Conservation (phyloP, 352 stramenopile genomes). For the Globisporangium cystogenes region DNA sequence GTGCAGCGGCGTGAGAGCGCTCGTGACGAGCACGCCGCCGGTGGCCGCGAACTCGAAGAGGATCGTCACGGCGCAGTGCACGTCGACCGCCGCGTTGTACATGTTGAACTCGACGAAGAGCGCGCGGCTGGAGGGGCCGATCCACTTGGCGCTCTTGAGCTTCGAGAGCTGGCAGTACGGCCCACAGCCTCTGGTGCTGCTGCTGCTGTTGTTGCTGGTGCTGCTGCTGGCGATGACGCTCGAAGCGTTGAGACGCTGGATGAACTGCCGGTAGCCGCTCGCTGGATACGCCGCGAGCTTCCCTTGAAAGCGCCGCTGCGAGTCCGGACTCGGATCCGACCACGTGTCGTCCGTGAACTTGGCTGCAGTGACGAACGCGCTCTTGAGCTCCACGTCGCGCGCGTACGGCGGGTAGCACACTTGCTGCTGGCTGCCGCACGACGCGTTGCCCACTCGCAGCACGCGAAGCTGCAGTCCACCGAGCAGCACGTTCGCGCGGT, state of each 20-base stretch:
- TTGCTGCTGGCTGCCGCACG: slow-evolving; percentile 7
- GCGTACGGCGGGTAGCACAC: slow-evolving; percentile 39
- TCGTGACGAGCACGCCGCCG: slow-evolving; percentile 27
- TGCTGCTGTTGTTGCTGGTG: too few species aligned
- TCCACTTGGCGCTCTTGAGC: slow-evolving; percentile 35
- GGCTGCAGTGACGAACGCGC: slow-evolving; percentile 1
- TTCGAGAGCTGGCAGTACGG: slow-evolving; percentile 29
- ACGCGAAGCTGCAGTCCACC: slow-evolving; percentile 50
- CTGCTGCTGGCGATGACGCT: slow-evolving; percentile 2
- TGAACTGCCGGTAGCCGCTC: slow-evolving; percentile 17
- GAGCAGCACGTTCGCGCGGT: slow-evolving; percentile 44
- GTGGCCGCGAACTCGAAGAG: slow-evolving; percentile 51
- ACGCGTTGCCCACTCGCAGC: slow-evolving; percentile 30
- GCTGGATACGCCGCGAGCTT: slow-evolving; percentile 29
- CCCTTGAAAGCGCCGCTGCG: slow-evolving; percentile 17
- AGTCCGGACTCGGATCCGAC: slow-evolving; percentile 8
- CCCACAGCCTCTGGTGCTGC: too few species aligned
- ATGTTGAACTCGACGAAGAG: slow-evolving; percentile 63
- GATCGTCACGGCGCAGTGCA: slow-evolving; percentile 41
- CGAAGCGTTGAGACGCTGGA: slow-evolving; percentile 13
- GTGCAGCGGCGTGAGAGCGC: slow-evolving; percentile 28
- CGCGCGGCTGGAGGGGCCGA: slow-evolving; percentile 40
- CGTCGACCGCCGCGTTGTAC: slow-evolving; percentile 47
- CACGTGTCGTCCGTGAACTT: slow-evolving; percentile 25
- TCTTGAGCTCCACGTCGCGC: slow-evolving; percentile 15